These are phyloP conservation scores for Apiospora hydei DNA, from an alignment of 2,329 filamentous ascomycete species.

Conservation along the genomic window DNA sequence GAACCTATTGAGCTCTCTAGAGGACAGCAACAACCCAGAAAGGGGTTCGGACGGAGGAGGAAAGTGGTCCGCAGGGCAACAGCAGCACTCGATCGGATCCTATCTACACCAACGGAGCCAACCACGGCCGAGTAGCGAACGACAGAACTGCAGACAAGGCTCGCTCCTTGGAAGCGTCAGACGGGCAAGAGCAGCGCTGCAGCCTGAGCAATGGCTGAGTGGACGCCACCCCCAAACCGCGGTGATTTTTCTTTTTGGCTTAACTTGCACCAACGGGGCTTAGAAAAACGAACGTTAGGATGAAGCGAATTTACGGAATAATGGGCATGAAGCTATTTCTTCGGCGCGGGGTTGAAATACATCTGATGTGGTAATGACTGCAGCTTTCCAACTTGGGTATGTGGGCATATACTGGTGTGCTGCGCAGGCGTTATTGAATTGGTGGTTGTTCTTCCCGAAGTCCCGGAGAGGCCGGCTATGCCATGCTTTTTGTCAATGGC, in stretches of 20 bases:
- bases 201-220: not conserved
- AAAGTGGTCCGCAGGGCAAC: not conserved
- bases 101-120: not conserved
- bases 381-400: not conserved
- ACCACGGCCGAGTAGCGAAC: not conserved
- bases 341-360: not conserved
- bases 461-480: not conserved
- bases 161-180: not conserved
- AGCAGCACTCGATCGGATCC: not conserved
- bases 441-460: not conserved
- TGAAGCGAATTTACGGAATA: not conserved
- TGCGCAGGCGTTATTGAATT: constrained; percentile 5
- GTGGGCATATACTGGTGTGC: not conserved
- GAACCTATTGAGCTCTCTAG: not conserved
- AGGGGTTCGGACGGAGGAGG: not conserved
- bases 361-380: not conserved
- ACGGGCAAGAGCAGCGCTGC: not conserved
- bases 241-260: not conserved
- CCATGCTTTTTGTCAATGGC: not conserved
- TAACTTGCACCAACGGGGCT: not conserved
- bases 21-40: not conserved
- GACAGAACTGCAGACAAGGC: not conserved
- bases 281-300: not conserved
- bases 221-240: not conserved
- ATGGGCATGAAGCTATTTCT: constrained; percentile 3